Base-by-base conservation (phyloP, 2,329 filamentous ascomycete species). In the Colletotrichum gloeosporioides region DNA sequence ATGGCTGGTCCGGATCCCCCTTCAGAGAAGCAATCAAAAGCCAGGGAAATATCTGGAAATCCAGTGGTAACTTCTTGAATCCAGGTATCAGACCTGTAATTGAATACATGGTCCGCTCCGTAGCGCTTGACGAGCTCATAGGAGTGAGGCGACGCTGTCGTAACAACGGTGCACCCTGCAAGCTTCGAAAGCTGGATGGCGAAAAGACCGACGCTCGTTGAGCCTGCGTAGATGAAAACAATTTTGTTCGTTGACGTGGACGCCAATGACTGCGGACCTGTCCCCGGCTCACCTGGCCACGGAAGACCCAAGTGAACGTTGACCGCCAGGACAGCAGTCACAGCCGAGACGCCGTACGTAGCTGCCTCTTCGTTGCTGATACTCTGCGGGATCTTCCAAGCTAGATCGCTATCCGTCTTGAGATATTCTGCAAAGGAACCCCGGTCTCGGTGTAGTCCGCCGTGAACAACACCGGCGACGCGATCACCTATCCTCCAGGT, bases 81-180 rank as follows among this genome's bases (percentile, higher is more conserved):
- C 53, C 32, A 59, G 7, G 9, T 69, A 7, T 36, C 29, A 5
- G 49, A 76, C 44, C 79, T 81, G 82, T 91, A 89, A 82, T 91
- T 87, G 75, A 90, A 88, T 27, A 83, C 84, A 9, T 81, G 79
- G 36, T 86, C 86, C 8, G 89, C 89, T 18, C 89, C 89, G 9
- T 86, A 84, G 1, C 79, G 80, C 71, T 82, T 81, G 31, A 87
- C 83, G 8, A 87, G 83, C 3, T 82, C 84, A 59, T 82, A 82
- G 78, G 88, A 88, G 25, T 76, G 76, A 2, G 82, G 79, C 27
- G 71, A 73, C 2, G 63, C 71, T 9, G 71, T 73, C 18, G 71
- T 69, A 5, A 75, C 62, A 15, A 75, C 73, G 22, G 69, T 72
- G 69, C 49, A 73, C 1, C 73, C 73, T 2, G 69, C 73, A 16